Evolutionary conservation across 352 stramenopile species (phyloP), one percentile per base, ranked within the genome.

Genomic region (Pythium dissotocum): DNA sequence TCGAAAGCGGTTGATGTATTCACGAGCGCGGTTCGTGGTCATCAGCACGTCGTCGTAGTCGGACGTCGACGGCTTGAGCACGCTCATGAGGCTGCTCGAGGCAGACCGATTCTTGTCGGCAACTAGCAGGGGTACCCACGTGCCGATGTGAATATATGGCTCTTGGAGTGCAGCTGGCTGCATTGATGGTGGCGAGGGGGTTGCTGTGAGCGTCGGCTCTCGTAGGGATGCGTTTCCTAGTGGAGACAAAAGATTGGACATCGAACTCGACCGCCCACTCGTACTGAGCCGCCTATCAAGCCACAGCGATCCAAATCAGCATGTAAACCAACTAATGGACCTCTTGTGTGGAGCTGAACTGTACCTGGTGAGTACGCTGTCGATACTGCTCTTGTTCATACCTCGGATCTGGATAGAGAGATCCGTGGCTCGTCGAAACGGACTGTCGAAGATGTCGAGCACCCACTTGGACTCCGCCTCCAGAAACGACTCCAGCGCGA

Each of bases 81-180:
- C 48, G 8, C 62, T 70, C 16, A 83, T 52, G 7, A 76, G 28
- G 5, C 49, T 56, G 0, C 33, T 44, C 4, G 73, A 58, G 0
- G 56, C 24, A 2, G 58, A 18, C 14, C 66, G 59, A 7, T 26
- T 42, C 13, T 78, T 82, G 63, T 89, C 77, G 13, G 80, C 88
- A 6, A 80, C n/a, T 57, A 90, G 73, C 49, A 90, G 69, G 2
- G 78, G 80, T n/a, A 88, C 71, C 83, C 83, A 93, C 12, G 83
- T 93, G 16, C 83, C 85, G 24, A 93, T 88, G 57, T 93, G 83
- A 40, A 91, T 85, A 55, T 91, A 89, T 6, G 85, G 85, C 70
- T 93, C 83, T 3, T 87, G 75, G 60, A 80, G 81, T 3, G 70
- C 62, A 46, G 38, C 9, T 18, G 38, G 38, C 13, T 46, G 38